phyloP scores from a whole-genome alignment of 331 rosid genomes.

The Pyrus hybrid region DNA sequence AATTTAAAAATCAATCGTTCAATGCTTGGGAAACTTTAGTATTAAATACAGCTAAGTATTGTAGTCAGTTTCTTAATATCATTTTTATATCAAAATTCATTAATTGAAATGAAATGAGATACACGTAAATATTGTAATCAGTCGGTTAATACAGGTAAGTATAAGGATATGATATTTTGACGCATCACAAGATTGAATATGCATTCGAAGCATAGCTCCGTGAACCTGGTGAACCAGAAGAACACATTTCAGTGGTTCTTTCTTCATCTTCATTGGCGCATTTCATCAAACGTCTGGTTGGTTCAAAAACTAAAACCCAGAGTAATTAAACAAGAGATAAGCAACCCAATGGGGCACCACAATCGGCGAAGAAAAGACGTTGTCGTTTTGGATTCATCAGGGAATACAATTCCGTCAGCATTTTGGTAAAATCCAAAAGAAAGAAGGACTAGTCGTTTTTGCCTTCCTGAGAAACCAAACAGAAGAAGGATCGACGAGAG shows the following conservation, averaged over 20 bases:
- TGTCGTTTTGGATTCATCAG: neutral
- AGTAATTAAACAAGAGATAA: neutral
- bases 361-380: too few species aligned
- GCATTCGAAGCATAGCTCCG: slow-evolving; percentile 15
- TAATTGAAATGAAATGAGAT: too few species aligned
- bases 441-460: neutral
- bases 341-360: too few species aligned
- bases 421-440: neutral
- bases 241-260: neutral
- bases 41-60: too few species aligned
- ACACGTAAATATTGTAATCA: too few species aligned
- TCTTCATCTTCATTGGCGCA: neutral
- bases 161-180: too few species aligned
- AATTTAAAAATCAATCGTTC: too few species aligned
- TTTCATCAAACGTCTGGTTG: slow-evolving; percentile 4
- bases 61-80: too few species aligned
- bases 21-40: too few species aligned
- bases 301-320: neutral
- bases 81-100: too few species aligned
- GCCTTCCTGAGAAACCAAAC: neutral
- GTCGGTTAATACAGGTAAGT: too few species aligned
- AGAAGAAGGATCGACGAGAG: neutral
- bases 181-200: too few species aligned
- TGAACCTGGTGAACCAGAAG: slow-evolving; percentile 4
- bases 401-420: neutral